These are phyloP conservation scores for Cenchrus fungigraminus DNA, from an alignment of 176 grass and related monocot species.

Conservation along the genomic window DNA sequence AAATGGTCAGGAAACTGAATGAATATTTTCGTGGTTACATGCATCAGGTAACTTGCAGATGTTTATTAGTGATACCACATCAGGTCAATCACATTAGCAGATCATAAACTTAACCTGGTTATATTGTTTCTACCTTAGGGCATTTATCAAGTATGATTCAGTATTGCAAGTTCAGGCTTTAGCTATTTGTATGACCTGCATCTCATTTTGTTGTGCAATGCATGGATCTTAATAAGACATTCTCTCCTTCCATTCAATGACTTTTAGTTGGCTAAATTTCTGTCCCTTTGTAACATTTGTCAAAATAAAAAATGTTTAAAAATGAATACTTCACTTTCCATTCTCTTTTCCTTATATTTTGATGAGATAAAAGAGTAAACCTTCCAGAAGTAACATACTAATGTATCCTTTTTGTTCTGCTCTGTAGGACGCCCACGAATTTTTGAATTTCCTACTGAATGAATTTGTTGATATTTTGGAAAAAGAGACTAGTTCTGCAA, in stretches of 20 bases:
- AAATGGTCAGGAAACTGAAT: conserved; percentile 90
- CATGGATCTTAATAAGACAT: conserved; percentile 25
- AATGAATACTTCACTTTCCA: background rate
- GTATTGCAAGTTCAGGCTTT: conserved; percentile 1
- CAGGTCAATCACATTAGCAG: background rate
- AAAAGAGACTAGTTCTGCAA: conserved; percentile 59
- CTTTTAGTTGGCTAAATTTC: background rate
- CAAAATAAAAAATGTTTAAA: background rate
- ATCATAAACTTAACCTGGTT: conserved; percentile 35
- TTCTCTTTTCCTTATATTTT: conserved; percentile 4
- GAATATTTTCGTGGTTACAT: conserved; percentile 84
- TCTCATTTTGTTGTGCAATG: background rate
- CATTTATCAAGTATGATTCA: conserved; percentile 32
- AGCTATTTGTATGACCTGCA: conserved; percentile 24
- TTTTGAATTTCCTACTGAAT: conserved; percentile 92
- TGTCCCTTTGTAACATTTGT: background rate
- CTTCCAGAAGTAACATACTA: background rate
- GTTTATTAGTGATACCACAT: conserved; percentile 15
- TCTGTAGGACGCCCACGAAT: conserved; percentile 96
- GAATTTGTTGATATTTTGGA: conserved; percentile 95
- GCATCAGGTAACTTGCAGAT: conserved; percentile 78
- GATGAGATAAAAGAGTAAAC: conserved; percentile 1
- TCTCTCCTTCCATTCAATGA: conserved; percentile 3
- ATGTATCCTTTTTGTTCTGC: conserved; percentile 13
- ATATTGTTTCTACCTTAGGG: conserved; percentile 3